These are phyloP conservation scores for Apiospora phragmitis DNA, from an alignment of 2,329 filamentous ascomycete species.

Conservation along the genomic window DNA sequence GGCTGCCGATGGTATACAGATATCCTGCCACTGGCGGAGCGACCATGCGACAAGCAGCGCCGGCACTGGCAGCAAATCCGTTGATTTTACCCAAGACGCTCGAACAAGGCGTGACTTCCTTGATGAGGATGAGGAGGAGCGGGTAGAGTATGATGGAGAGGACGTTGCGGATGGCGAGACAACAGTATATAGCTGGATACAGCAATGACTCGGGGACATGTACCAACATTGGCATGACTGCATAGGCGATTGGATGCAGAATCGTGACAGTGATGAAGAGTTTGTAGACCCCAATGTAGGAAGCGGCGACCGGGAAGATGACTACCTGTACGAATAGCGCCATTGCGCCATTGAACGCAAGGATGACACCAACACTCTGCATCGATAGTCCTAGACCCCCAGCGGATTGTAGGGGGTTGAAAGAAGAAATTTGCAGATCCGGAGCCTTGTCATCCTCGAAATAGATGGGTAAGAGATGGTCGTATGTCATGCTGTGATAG, in stretches of 20 bases:
- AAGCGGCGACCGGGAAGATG: conserved; percentile 61
- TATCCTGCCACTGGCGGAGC: conserved; percentile 66
- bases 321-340: conserved; percentile 60
- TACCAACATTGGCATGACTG: conserved; percentile 59
- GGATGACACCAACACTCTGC: conserved; percentile 61
- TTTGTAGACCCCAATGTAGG: conserved; percentile 57
- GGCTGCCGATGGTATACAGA: conserved; percentile 61
- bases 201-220: conserved; percentile 53
- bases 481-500: conserved; percentile 94
- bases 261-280: conserved; percentile 59
- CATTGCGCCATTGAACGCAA: conserved; percentile 60
- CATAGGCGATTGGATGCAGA: conserved; percentile 62
- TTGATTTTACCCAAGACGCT: conserved; percentile 64
- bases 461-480: conserved; percentile 90
- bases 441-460: conserved; percentile 71
- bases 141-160: conserved; percentile 66
- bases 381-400: conserved; percentile 65
- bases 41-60: conserved; percentile 66
- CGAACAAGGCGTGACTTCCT: conserved; percentile 61
- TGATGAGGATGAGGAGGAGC: conserved; percentile 66
- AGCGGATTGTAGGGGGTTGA: conserved; percentile 54
- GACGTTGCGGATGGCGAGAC: conserved; percentile 58
- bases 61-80: conserved; percentile 64
- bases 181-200: conserved; percentile 59
- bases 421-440: conserved; percentile 37